These are phyloP conservation scores for Kazachstania africana DNA, from an alignment of 805 yeast species.

Conservation along the genomic window DNA sequence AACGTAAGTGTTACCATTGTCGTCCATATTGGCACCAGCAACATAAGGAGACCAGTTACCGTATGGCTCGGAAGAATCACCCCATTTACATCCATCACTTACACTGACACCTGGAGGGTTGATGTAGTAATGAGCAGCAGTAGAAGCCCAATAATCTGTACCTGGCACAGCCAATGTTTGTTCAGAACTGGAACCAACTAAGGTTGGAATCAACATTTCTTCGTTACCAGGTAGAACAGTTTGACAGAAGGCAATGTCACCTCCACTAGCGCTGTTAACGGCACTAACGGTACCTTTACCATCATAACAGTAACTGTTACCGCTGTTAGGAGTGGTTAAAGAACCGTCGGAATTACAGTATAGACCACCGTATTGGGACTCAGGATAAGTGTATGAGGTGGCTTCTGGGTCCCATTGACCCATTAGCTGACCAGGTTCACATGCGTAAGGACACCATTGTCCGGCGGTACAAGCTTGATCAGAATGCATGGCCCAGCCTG, in stretches of 20 bases:
- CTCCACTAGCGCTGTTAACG: conserved; percentile 42
- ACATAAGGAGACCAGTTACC: conserved; percentile 95
- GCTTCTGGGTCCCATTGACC: conserved; percentile 79
- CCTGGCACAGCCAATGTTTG: conserved; percentile 72
- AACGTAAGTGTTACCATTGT: conserved; percentile 56
- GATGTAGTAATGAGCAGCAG: conserved; percentile 79
- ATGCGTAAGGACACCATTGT: conserved; percentile 83
- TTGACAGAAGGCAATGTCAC: conserved; percentile 76
- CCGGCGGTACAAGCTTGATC: conserved; percentile 67
- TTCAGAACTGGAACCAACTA: conserved; percentile 31
- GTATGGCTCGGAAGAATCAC: conserved; percentile 47
- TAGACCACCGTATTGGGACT: conserved; percentile 73
- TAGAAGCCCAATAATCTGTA: conserved; percentile 69
- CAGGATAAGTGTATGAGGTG: conserved; percentile 65
- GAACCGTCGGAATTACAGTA: conserved; percentile 64
- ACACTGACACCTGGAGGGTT: conserved; percentile 75
- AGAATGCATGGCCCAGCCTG: conserved; percentile 80
- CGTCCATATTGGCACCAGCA: conserved; percentile 80
- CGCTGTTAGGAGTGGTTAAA: conserved; percentile 46
- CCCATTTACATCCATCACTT: conserved; percentile 79
- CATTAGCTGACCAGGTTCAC: conserved; percentile 78
- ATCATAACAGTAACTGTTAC: conserved; percentile 54
- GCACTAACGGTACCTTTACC: conserved; percentile 69
- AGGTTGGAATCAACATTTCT: conserved; percentile 87
- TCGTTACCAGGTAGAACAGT: conserved; percentile 91